phyloP scores from a whole-genome alignment of 2,329 filamentous ascomycete genomes.

The Cladosporium sp. region DNA sequence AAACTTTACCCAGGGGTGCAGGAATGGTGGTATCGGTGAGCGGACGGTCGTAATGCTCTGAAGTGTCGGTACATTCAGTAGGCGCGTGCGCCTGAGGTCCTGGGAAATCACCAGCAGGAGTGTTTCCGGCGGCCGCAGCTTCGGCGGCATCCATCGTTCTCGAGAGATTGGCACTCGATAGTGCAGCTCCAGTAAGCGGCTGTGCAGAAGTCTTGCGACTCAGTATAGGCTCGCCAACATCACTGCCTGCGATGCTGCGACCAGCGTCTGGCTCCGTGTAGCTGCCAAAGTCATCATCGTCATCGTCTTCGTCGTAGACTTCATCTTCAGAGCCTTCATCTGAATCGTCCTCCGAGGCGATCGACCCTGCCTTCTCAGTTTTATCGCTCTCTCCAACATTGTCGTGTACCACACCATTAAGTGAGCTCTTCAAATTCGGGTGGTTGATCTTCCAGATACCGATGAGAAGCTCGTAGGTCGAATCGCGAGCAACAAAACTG shows the following conservation, averaged over 20 bases:
- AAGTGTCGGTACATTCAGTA: constrained; percentile 80
- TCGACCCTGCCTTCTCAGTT: constrained; percentile 78
- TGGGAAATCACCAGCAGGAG: constrained; percentile 67
- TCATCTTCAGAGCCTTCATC: constrained; percentile 73
- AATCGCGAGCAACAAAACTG: constrained; percentile 89
- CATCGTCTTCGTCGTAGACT: constrained; percentile 76
- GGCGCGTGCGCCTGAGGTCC: constrained; percentile 78
- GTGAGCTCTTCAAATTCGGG: constrained; percentile 82
- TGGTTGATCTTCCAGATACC: constrained; percentile 99
- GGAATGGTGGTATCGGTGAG: constrained; percentile 83
- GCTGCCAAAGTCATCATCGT: constrained; percentile 64
- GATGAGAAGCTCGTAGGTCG: constrained; percentile 94
- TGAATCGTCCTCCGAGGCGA: constrained; percentile 44
- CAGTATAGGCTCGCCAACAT: constrained; percentile 49
- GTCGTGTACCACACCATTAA: constrained; percentile 83
- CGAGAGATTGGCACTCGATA: constrained; percentile 40
- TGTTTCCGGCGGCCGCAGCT: constrained; percentile 42
- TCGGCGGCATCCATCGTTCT: constrained; percentile 36
- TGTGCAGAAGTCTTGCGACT: constrained; percentile 71
- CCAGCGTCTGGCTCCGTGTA: constrained; percentile 54
- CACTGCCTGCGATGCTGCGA: constrained; percentile 56
- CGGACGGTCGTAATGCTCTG: constrained; percentile 78
- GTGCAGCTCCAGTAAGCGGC: constrained; percentile 38
- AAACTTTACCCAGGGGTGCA: constrained; percentile 89
- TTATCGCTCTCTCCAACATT: constrained; percentile 79